Evolutionary conservation across 2,329 filamentous ascomycete species (phyloP).

Genomic region (Drechslerella dactyloides): DNA sequence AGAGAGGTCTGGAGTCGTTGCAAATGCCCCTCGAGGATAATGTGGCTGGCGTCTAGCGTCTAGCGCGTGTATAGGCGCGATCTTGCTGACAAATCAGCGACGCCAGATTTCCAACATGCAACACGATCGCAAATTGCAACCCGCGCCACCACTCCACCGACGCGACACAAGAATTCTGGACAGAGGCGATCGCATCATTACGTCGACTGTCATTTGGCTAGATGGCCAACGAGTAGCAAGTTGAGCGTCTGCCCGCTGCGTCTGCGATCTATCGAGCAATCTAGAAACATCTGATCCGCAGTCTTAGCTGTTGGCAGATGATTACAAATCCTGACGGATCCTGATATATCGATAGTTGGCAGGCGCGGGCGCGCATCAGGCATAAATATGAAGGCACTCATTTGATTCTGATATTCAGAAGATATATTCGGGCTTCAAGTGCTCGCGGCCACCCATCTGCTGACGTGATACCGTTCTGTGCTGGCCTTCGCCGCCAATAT

Average conservation of each 20-base stretch:
- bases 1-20: not conserved
- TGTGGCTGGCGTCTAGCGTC: slow-evolving; percentile 6
- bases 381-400: too few species aligned
- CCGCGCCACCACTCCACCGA: not conserved
- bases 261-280: not conserved
- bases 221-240: not conserved
- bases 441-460: too few species aligned
- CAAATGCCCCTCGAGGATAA: not conserved
- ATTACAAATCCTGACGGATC: slow-evolving; percentile 40
- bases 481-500: too few species aligned
- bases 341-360: slow-evolving; percentile 7
- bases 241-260: not conserved
- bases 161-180: not conserved
- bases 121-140: slow-evolving; percentile 34
- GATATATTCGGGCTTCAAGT: too few species aligned
- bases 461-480: too few species aligned
- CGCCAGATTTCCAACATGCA: slow-evolving; percentile 46
- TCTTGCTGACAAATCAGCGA: slow-evolving; percentile 38
- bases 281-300: not conserved
- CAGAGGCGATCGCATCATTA: too few species aligned
- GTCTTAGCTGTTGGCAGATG: slow-evolving; percentile 6
- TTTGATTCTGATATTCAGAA: too few species aligned
- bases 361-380: too few species aligned
- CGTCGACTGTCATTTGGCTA: not conserved
- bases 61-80: slow-evolving; percentile 47